Conservation (phyloP, 164 flowering plant species). For the Stephania japonica region DNA sequence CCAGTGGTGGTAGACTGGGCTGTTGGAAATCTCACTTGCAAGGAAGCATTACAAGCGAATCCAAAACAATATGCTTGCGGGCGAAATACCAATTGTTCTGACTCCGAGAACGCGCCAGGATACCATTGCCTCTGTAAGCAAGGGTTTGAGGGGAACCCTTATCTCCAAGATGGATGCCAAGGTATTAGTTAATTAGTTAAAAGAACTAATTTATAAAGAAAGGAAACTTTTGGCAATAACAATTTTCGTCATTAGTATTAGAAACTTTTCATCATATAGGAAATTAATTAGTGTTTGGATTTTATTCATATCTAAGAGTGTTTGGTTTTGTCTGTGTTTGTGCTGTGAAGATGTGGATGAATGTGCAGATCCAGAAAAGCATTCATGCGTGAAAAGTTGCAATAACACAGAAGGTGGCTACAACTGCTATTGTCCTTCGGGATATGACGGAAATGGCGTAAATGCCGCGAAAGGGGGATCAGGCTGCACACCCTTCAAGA, state of each 20-base stretch:
- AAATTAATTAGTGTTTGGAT: too few relatives aligned
- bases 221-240: not conserved
- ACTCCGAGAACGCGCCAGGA: slow-evolving; percentile 9
- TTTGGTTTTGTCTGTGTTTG: too few relatives aligned
- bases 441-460: not conserved
- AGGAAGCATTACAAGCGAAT: too few relatives aligned
- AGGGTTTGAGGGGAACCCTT: slow-evolving; percentile 12
- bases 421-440: not conserved
- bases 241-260: too few relatives aligned
- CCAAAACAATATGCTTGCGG: not conserved
- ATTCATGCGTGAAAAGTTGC: not conserved
- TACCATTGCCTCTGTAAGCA: slow-evolving; percentile 7
- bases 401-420: not conserved
- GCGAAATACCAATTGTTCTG: not conserved
- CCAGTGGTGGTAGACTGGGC: slow-evolving; percentile 3
- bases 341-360: not conserved
- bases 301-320: too few relatives aligned
- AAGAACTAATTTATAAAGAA: too few relatives aligned
- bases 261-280: too few relatives aligned
- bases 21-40: not conserved
- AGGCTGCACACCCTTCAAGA: not conserved
- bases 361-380: not conserved
- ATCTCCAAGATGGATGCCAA: slow-evolving; percentile 12
- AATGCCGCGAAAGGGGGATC: not conserved
- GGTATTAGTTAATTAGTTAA: not conserved